Base-by-base conservation (phyloP, 2,329 filamentous ascomycete species). In the Rhexocercosporidium sp. region DNA sequence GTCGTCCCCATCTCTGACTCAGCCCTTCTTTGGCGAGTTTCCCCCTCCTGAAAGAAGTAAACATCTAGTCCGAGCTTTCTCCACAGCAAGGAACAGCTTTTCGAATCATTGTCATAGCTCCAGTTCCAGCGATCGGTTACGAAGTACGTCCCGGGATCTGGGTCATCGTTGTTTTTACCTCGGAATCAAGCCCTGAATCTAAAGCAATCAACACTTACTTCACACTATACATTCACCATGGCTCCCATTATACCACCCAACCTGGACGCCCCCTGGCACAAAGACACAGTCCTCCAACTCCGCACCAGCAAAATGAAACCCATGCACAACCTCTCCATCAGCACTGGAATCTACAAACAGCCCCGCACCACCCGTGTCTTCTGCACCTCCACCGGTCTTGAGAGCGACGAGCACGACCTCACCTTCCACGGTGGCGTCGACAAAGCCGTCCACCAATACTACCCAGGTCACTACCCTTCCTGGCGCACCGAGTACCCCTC, bases 381-480 rank as follows among this genome's bases (percentile, higher is more conserved):
- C 53, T 72, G 69, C 62, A 62, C 56, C 14, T 63, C 49, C 18
- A 72, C 67, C 2, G 88, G 88, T 0, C 82, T 90, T 16, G 81
- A 84, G 18, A 83, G 79, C 5, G 89, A 91, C 68, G 86, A 90
- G 73, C 88, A 90, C 66, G 87, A 89, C 62, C 83, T 82, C 29
- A 85, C 83, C 0, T 86, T 87, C 62, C 89, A 91, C 66, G 87
- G 88, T 7, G 87, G 88, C 0, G 76, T 79, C 0, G 89, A 92
- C 67, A 91, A 90, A 76, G 89, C 88, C 0, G 80, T 91, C 20
- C 67, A 62, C 61, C 76, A 79, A 83, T 89, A 90, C 72, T 90
- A 85, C 76, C 83, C 83, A 6, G 78, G 82, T 0, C 88, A 91
- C 75, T 91, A 91, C 25, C 70, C 79, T 0, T 71, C 77, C 20